These are phyloP conservation scores for Salicornia ramosissima DNA, from an alignment of 148 eudicot species.

Conservation along the genomic window DNA sequence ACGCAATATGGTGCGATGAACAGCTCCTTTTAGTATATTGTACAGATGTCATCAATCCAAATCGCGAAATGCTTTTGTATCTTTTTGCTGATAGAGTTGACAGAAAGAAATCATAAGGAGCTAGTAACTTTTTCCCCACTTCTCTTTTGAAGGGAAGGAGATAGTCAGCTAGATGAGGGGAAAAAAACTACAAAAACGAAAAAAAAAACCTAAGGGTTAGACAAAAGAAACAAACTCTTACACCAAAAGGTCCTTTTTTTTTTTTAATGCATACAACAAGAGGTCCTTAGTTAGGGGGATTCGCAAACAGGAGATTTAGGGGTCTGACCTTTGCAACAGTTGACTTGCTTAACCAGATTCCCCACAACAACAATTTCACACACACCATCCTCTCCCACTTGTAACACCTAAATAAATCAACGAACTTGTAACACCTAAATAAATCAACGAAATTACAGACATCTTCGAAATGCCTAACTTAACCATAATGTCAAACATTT, in stretches of 20 bases:
- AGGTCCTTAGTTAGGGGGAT: conserved; percentile 12
- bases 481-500: conserved; percentile 12
- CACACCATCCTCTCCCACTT: background rate
- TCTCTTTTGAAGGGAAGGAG: no score
- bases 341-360: conserved; percentile 23
- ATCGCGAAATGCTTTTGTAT: background rate
- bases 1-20: no score
- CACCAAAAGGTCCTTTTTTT: background rate
- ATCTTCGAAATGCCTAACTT: background rate
- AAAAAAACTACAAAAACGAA: background rate
- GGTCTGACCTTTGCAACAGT: background rate
- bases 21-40: no score
- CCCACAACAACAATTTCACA: conserved; percentile 12
- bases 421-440: background rate
- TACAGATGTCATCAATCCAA: no score
- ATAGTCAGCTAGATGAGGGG: no score
- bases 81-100: no score
- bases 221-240: background rate
- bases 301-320: conserved; percentile 8
- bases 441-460: background rate
- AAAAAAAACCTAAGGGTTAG: background rate
- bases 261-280: background rate
- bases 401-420: background rate
- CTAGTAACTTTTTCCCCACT: no score
- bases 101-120: no score